These are phyloP conservation scores for Bothriochloa decipiens DNA, from an alignment of 176 grass and related monocot species.

Conservation along the genomic window DNA sequence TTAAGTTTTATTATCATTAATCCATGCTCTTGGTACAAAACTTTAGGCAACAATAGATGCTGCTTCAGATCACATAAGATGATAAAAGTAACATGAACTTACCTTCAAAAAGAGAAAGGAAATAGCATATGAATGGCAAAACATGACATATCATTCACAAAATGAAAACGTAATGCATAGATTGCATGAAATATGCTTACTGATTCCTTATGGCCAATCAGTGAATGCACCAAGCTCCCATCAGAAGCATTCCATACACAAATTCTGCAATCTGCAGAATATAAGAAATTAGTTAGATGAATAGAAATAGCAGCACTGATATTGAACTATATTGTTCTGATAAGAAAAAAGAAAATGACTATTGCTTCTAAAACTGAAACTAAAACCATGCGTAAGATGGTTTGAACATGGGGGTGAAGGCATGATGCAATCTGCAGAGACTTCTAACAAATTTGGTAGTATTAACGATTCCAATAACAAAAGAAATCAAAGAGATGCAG, in stretches of 20 bases:
- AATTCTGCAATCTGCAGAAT: conserved; percentile 92
- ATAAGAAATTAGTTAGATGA: conserved; percentile 33
- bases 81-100: not conserved
- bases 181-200: conserved; percentile 52
- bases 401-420: not conserved
- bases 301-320: conserved; percentile 11
- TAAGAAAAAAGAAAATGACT: not conserved
- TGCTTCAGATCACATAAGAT: not conserved
- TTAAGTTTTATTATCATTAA: conserved; percentile 21
- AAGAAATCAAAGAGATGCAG: not conserved
- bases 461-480: not conserved
- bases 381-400: not conserved
- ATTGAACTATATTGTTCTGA: conserved; percentile 18
- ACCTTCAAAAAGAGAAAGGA: not conserved
- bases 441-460: not conserved
- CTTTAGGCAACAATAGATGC: not conserved
- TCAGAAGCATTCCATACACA: conserved; percentile 99
- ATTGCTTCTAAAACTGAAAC: not conserved
- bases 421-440: not conserved
- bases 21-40: conserved; percentile 14
- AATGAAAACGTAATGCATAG: conserved; percentile 7
- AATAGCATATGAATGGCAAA: conserved; percentile 14
- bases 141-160: conserved; percentile 15
- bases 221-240: conserved; percentile 96
- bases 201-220: conserved; percentile 94